These are phyloP conservation scores for Wickerhamomyces rabaulensis DNA, from an alignment of 805 yeast genomes.

Conservation along the genomic window DNA sequence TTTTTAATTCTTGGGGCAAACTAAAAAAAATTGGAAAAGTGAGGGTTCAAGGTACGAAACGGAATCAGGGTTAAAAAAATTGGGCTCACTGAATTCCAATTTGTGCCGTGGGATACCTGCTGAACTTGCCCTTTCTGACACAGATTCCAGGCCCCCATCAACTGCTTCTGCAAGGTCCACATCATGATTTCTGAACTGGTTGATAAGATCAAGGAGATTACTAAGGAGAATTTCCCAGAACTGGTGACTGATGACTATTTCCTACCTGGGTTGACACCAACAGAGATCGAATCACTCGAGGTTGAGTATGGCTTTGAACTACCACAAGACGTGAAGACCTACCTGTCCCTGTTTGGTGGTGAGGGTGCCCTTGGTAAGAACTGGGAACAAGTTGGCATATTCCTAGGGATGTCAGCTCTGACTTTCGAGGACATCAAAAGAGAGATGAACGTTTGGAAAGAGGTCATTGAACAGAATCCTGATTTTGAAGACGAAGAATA, in stretches of 20 bases:
- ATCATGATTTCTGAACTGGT: not conserved
- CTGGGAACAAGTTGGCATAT: constrained; percentile 1
- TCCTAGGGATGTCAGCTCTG: constrained; percentile 6
- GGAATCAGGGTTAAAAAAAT: no score
- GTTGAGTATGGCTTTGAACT: not conserved
- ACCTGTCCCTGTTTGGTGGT: not conserved
- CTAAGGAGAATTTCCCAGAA: constrained; percentile 2
- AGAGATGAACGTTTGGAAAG: constrained; percentile 11
- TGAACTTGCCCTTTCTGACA: no score
- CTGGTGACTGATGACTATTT: constrained; percentile 2
- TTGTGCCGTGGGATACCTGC: no score
- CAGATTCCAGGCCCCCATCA: no score
- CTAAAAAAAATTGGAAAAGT: no score
- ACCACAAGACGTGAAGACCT: not conserved
- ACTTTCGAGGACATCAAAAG: constrained; percentile 6
- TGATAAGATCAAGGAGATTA: not conserved
- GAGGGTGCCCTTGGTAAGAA: not conserved
- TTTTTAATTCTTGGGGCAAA: no score
- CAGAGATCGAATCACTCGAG: constrained; percentile 1
- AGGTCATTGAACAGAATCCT: constrained; percentile 10
- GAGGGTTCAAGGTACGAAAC: no score
- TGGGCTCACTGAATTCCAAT: no score
- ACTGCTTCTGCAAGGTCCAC: not conserved
- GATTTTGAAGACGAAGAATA: constrained; percentile 2
- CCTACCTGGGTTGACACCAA: not conserved